These are phyloP conservation scores for Penicillium fuscoglaucum DNA, from an alignment of 2,329 filamentous ascomycete species.

Conservation along the genomic window DNA sequence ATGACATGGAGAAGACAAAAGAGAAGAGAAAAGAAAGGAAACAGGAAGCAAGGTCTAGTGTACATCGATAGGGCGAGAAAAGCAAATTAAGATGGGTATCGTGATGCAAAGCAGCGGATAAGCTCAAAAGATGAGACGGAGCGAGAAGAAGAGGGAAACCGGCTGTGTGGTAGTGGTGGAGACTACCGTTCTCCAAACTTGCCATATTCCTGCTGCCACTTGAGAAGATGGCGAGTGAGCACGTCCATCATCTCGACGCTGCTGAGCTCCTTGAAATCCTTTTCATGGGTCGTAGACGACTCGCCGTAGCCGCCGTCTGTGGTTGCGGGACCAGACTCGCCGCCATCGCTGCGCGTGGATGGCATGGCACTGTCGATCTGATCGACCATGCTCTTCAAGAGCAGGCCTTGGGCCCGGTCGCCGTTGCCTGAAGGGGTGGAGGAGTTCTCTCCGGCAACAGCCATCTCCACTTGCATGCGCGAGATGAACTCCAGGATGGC, in stretches of 20 bases:
- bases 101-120: slow-evolving; percentile 22
- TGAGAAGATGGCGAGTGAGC: slow-evolving; percentile 74
- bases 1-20: slow-evolving; percentile 7
- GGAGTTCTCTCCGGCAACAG: slow-evolving; percentile 55
- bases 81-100: slow-evolving; percentile 22
- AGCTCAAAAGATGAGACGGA: slow-evolving; percentile 14
- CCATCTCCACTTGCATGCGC: slow-evolving; percentile 83
- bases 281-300: slow-evolving; percentile 33
- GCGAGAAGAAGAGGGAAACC: slow-evolving; percentile 2
- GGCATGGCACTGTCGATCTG: slow-evolving; percentile 34
- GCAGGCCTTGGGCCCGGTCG: slow-evolving; percentile 36
- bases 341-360: slow-evolving; percentile 28
- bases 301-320: slow-evolving; percentile 30
- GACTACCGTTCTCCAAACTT: slow-evolving; percentile 52
- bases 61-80: slow-evolving; percentile 17
- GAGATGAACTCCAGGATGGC: slow-evolving; percentile 88
- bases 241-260: slow-evolving; percentile 90
- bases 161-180: background rate
- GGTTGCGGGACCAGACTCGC: slow-evolving; percentile 28
- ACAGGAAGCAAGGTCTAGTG: slow-evolving; percentile 15
- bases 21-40: slow-evolving; percentile 4
- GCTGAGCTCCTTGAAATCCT: slow-evolving; percentile 71
- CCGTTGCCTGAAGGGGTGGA: slow-evolving; percentile 41
- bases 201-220: slow-evolving; percentile 76
- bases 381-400: slow-evolving; percentile 38